Base-by-base conservation (phyloP, 257 asterid genomes). In the Fraxinus pennsylvanica region DNA sequence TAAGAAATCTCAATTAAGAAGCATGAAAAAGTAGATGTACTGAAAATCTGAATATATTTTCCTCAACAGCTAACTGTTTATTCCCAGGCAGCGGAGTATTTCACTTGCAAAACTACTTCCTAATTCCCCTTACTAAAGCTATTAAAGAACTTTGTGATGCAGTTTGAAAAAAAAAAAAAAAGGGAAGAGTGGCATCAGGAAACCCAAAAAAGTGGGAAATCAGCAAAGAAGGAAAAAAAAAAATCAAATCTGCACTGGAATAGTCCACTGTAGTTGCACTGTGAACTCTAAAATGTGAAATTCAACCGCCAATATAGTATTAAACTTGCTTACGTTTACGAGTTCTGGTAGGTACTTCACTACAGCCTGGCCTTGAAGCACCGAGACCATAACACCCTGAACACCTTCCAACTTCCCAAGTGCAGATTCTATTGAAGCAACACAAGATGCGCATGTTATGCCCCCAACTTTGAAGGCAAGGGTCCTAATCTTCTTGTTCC, bases 291-390 rank as follows among this genome's bases (percentile, higher is more conserved):
- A 54, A 80, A 73, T 30, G 36, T 38, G 9, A 59, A 17, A 73
- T 19, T 27, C 76, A 77, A 25, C 19, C 7, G 21, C 57, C 32
- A 32, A 8, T 35, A 47, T 8, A 29, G 17, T 69, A 73, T 67
- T 72, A 73, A 71, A 86, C 35, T 74, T 81, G 79, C 99, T 86
- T 81, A 92, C 99, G 79, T 75, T 81, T 84, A 95, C 70, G 59
- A 86, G 72, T 73, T 87, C 91, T 35, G 99, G 98, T 30, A 85
- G 77, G 81, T 89, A 92, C 86, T 91, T 91, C 69, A 95, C 96
- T n/a, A 91, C 90, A 74, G 98, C 97, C 81, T 90, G 98, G 70
- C 97, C 98, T 87, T 95, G 98, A 85, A 95, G 92, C 74, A 90
- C 91, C 47, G 99, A 92, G 75, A 95, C 96, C 86, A 79, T 79